A percentile compares a stretch with the other conserved stretches of the same genome.
These are phyloP conservation scores for Apiospora pterosperma DNA, from an alignment of 2,329 filamentous ascomycete genomes.

Conservation along the genomic window DNA sequence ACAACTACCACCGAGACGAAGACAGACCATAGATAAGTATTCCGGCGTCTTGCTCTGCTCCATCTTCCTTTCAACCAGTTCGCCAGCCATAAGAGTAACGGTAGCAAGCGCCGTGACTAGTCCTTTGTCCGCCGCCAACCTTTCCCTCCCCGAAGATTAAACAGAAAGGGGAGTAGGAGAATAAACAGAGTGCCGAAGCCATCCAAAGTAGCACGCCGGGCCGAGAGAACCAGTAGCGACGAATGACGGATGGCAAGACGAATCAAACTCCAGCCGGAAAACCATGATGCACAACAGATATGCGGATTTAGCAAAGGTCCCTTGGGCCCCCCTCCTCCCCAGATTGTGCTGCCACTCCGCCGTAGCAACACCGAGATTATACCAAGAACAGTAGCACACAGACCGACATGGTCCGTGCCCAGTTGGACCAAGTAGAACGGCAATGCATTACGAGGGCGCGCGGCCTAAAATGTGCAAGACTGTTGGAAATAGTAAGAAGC, in stretches of 20 bases:
- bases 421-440: slow-evolving; percentile 5
- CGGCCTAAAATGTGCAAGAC: slow-evolving; percentile 10
- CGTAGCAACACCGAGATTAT: slow-evolving; percentile 25
- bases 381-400: slow-evolving; percentile 11
- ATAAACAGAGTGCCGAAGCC: slow-evolving; percentile 8
- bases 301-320: slow-evolving; percentile 24
- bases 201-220: slow-evolving; percentile 13
- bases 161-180: slow-evolving; percentile 10
- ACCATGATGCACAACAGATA: slow-evolving; percentile 28
- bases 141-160: slow-evolving; percentile 7
- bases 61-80: slow-evolving; percentile 19
- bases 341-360: slow-evolving; percentile 17
- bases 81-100: slow-evolving; percentile 18
- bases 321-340: slow-evolving; percentile 11
- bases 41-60: slow-evolving; percentile 10
- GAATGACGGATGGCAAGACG: slow-evolving; percentile 24
- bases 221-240: slow-evolving; percentile 9
- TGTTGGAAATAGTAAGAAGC: neutral
- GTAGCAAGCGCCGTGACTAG: slow-evolving; percentile 5
- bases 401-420: neutral
- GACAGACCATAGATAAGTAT: slow-evolving; percentile 1
- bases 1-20: slow-evolving; percentile 1
- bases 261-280: slow-evolving; percentile 30
- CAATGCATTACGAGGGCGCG: slow-evolving; percentile 10
- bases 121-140: neutral